Percentiles rank a stretch among this genome's conserved stretches.
These are phyloP conservation scores for Aspergillus cristatus DNA, from an alignment of 495 filamentous ascomycete genomes.

Conservation along the genomic window DNA sequence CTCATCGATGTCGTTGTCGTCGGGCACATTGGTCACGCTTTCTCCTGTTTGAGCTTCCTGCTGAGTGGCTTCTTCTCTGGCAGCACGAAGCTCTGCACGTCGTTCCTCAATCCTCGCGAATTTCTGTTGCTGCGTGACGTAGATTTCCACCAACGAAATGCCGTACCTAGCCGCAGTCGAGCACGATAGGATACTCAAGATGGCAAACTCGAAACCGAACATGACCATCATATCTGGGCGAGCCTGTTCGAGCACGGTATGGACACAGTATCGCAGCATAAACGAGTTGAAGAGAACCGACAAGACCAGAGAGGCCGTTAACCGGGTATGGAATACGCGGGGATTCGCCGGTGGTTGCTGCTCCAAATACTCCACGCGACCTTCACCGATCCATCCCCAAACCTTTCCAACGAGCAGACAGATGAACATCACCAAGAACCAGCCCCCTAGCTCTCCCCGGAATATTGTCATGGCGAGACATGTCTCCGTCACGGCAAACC, in stretches of 20 bases:
- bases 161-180: constrained; percentile 72
- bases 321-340: constrained; percentile 74
- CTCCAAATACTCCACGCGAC: constrained; percentile 85
- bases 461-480: constrained; percentile 99
- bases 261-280: constrained; percentile 70
- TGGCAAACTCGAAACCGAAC: constrained; percentile 96
- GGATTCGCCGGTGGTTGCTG: constrained; percentile 92
- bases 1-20: constrained; percentile 77
- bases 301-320: constrained; percentile 67
- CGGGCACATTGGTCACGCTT: constrained; percentile 34
- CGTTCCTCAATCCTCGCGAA: constrained; percentile 54
- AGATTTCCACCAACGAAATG: constrained; percentile 70
- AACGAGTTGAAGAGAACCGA: constrained; percentile 67
- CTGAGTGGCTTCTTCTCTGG: constrained; percentile 44
- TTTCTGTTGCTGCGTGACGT: constrained; percentile 62
- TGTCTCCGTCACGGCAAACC: constrained; percentile 96
- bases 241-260: constrained; percentile 73
- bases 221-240: constrained; percentile 99
- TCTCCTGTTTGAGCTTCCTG: constrained; percentile 30
- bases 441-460: constrained; percentile 83
- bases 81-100: constrained; percentile 54
- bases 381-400: constrained; percentile 96
- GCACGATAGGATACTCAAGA: constrained; percentile 67
- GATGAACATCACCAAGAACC: constrained; percentile 94
- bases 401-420: constrained; percentile 87